Evolutionary conservation across 139 green algal genomes (phyloP), one percentile per base, ranked within the genome.

Genomic region (Eudorina sp.): DNA sequence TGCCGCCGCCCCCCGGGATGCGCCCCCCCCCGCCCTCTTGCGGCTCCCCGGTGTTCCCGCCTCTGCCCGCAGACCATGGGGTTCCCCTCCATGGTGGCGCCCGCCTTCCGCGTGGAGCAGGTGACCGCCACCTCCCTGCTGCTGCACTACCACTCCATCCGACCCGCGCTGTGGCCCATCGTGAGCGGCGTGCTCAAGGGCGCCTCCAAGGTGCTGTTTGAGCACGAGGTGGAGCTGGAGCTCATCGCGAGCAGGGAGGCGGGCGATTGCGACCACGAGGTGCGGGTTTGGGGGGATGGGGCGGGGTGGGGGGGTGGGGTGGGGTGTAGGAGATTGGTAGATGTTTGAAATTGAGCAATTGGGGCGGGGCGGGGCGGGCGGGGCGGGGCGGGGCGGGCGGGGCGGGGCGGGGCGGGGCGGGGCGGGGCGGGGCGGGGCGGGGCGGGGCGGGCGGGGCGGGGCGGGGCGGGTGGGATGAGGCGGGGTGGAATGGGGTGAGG

Each of bases 141-240:
- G 78, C 66, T 94, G 60, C 92, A 93, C 78, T 94, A 93, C 86
- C 92, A 92, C 83, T 89, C 64, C 53, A 69, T 43, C 6, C 77
- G 92, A 2, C 92, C 89, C 1, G 92, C 80, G 18, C 85, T 93
- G 43, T 92, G 92, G 90, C 90, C 92, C 53, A 91, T 94, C 45
- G 89, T 93, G 16, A 86, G 84, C n/a, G 92, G 92, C 19, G 86
- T 93, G 64, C 89, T 94, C 51, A 88, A 88, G 64, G 82, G 82
- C 66, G 34, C 16, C 38, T 31, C 43, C 58, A 46, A 70, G 51
- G 62, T 77, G 45, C 82, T 88, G 82, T 88, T 88, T 34, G 45
- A 58, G 4, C 46, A 80, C 82, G 82, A 53, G 7, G 82, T 88
- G 64, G 64, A 88, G 46, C 18, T 88, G 73, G 81, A 92, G 90